Percentiles rank a stretch among this genome's conserved stretches.
phyloP scores from a whole-genome alignment of 2,329 filamentous ascomycete genomes.

The Pseudogymnoascus sp. region DNA sequence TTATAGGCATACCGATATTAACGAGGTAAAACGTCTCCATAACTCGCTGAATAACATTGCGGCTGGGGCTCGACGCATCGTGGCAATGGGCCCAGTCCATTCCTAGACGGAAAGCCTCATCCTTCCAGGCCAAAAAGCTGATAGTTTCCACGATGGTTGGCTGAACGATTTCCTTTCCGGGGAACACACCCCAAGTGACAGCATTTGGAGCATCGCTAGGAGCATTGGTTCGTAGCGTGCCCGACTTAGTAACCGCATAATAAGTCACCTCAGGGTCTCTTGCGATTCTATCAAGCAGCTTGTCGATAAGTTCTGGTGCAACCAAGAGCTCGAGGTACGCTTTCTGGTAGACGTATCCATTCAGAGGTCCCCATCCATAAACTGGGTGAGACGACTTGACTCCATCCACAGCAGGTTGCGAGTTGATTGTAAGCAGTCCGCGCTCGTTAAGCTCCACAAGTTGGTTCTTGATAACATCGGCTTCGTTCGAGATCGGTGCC shows the following conservation, averaged over 20 bases:
- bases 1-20: conserved; percentile 67
- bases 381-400: conserved; percentile 78
- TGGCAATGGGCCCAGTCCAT: conserved; percentile 93
- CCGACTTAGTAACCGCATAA: conserved; percentile 81
- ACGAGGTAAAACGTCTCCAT: conserved; percentile 91
- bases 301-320: conserved; percentile 66
- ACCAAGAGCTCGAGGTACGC: conserved; percentile 90
- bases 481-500: conserved; percentile 72
- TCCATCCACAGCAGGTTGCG: conserved; percentile 88
- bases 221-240: conserved; percentile 76
- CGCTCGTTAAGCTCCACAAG: conserved; percentile 76
- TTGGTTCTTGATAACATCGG: conserved; percentile 65
- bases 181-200: conserved; percentile 99
- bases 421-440: conserved; percentile 92
- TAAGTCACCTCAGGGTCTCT: conserved; percentile 78
- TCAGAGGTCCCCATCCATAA: conserved; percentile 88
- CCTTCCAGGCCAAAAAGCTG: conserved; percentile 97
- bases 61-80: conserved; percentile 63
- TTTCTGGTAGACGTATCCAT: conserved; percentile 98
- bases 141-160: conserved; percentile 98
- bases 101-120: conserved; percentile 89
- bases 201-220: conserved; percentile 84
- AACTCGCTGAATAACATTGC: conserved; percentile 68
- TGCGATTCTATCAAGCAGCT: conserved; percentile 71
- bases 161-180: conserved; percentile 98